Percentiles rank a stretch among this genome's conserved stretches.
Evolutionary conservation across 2,329 filamentous ascomycete genomes (phyloP).

Genomic region (Colletotrichum sidae): DNA sequence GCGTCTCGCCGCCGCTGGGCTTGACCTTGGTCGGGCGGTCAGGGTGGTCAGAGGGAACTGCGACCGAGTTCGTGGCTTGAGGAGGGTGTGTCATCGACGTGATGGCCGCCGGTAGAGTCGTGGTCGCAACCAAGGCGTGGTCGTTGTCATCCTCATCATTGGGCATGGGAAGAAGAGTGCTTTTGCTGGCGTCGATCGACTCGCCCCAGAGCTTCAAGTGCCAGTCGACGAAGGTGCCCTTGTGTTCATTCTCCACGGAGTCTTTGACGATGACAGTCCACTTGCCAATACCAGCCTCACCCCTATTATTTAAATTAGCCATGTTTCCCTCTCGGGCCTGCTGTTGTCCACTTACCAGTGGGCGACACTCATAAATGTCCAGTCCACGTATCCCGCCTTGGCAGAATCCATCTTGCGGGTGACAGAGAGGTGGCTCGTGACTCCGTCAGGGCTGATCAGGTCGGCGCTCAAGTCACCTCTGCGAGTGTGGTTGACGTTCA

Average conservation of each 20-base stretch:
- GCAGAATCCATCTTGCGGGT: constrained; percentile 77
- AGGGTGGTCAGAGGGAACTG: constrained; percentile 71
- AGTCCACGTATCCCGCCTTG: constrained; percentile 83
- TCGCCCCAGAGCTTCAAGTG: constrained; percentile 95
- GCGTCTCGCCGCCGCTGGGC: constrained; percentile 47
- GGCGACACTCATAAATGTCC: constrained; percentile 99
- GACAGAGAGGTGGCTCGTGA: constrained; percentile 86
- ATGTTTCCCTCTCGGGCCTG: too few species aligned
- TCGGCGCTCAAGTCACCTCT: constrained; percentile 95
- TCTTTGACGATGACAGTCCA: constrained; percentile 96
- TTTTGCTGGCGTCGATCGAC: constrained; percentile 79
- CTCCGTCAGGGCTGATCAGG: constrained; percentile 82
- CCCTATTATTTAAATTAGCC: constrained; percentile 63
- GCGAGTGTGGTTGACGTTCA: constrained; percentile 91
- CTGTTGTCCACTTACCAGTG: constrained; percentile 76
- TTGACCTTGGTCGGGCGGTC: constrained; percentile 69
- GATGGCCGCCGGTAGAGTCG: constrained; percentile 66
- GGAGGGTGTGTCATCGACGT: constrained; percentile 66
- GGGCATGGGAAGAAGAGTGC: constrained; percentile 83
- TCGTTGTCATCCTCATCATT: constrained; percentile 85
- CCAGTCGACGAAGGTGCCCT: constrained; percentile 89
- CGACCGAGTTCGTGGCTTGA: constrained; percentile 54
- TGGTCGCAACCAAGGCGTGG: constrained; percentile 75
- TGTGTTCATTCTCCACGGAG: constrained; percentile 79
- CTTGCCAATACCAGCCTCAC: constrained; percentile 85